Percentiles rank a stretch among this genome's conserved stretches.
These are phyloP conservation scores for Amauroascus niger DNA, from an alignment of 2,329 filamentous ascomycete genomes.

Conservation along the genomic window DNA sequence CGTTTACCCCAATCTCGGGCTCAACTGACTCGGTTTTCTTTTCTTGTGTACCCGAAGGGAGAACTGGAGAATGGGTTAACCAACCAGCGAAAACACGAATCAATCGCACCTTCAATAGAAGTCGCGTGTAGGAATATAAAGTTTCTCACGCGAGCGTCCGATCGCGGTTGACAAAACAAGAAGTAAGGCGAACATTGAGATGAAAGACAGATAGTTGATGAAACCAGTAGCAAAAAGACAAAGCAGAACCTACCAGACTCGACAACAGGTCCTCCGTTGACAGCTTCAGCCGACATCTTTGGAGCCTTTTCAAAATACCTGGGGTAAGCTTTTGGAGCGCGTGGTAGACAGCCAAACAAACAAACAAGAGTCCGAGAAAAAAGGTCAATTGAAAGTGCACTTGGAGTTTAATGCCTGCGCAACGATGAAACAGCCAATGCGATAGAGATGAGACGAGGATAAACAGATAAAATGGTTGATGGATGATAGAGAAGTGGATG, in stretches of 20 bases:
- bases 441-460: not conserved
- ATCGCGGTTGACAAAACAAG: not conserved
- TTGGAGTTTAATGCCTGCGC: not conserved
- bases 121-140: not conserved
- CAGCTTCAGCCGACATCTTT: constrained; percentile 7
- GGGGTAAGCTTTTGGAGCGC: not conserved
- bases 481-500: not conserved
- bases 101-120: not conserved
- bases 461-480: not conserved
- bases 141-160: too few relatives aligned
- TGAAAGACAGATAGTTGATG: not conserved
- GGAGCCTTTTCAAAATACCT: not conserved
- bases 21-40: not conserved
- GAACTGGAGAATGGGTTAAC: not conserved
- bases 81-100: not conserved
- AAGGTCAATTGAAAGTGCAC: not conserved
- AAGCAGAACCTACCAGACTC: constrained; percentile 1
- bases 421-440: constrained; percentile 1
- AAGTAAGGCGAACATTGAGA: not conserved
- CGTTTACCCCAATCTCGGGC: constrained; percentile 4
- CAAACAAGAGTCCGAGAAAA: not conserved
- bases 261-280: not conserved
- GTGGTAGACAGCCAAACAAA: not conserved
- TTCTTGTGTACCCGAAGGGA: not conserved
- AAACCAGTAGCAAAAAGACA: not conserved